phyloP scores from a whole-genome alignment of 306 rosid genomes.

The Benincasa hispida region DNA sequence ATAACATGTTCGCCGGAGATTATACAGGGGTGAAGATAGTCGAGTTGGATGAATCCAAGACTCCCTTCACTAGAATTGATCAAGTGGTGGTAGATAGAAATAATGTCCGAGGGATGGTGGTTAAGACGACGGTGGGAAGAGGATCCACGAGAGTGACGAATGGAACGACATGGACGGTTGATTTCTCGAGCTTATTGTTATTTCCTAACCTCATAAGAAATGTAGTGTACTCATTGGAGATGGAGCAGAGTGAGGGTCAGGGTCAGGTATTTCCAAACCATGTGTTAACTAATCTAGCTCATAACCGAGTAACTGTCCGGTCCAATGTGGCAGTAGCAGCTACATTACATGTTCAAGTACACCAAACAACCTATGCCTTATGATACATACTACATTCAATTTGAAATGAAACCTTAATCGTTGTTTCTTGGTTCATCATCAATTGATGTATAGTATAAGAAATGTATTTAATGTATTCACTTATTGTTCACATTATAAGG shows the following conservation, averaged over 20 bases:
- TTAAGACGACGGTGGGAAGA: conserved; percentile 26
- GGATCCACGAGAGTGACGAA: conserved; percentile 15
- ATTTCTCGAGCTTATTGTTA: conserved; percentile 19
- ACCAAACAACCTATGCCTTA: conserved; percentile 12
- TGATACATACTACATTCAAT: neutral
- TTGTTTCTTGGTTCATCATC: neutral
- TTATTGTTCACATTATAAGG: neutral
- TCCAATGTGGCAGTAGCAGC: conserved; percentile 17
- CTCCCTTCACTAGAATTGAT: conserved; percentile 17
- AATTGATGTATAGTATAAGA: neutral
- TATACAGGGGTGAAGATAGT: conserved; percentile 23
- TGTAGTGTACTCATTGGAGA: conserved; percentile 24
- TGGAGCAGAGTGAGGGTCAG: conserved; percentile 3
- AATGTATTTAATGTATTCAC: neutral
- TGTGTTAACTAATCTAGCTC: conserved; percentile 10
- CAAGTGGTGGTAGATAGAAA: conserved; percentile 29
- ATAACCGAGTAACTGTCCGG: conserved; percentile 16
- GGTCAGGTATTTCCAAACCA: conserved; percentile 16
- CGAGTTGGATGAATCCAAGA: conserved; percentile 17
- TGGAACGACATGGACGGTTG: conserved; percentile 23
- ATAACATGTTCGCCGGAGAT: conserved; percentile 31
- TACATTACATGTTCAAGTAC: conserved; percentile 22
- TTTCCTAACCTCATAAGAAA: conserved; percentile 21
- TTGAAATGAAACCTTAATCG: neutral
- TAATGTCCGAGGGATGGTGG: conserved; percentile 19